Evolutionary conservation across 331 rosid species (phyloP).

Genomic region (Malus hybrid): DNA sequence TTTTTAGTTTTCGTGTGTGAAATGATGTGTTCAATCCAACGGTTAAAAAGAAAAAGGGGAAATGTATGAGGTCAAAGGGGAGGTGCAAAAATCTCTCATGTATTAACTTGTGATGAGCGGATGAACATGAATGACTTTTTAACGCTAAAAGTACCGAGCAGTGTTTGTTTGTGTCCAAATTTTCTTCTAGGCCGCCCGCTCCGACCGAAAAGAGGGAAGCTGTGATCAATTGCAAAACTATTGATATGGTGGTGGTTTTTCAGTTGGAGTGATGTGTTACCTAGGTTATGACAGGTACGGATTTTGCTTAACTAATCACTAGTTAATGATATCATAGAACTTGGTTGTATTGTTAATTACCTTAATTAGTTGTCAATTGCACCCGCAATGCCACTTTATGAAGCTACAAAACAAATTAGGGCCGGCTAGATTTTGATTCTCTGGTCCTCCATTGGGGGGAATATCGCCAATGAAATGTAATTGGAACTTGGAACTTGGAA

Average conservation of each 20-base stretch:
- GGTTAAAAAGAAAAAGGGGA: no score
- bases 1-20: neutral
- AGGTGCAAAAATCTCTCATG: no score
- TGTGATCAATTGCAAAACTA: no score
- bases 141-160: no score
- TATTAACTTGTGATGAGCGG: no score
- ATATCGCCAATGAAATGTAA: neutral
- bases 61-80: no score
- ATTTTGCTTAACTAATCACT: neutral
- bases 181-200: no score
- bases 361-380: neutral
- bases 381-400: neutral
- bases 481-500: no score
- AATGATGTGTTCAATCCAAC: no score
- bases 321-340: neutral
- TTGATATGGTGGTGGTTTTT: neutral
- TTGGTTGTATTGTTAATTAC: neutral
- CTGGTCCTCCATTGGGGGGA: neutral
- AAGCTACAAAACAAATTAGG: neutral
- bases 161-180: no score
- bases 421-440: neutral
- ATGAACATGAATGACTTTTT: no score
- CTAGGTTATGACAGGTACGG: neutral
- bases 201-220: no score
- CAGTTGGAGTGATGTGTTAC: neutral